Percentiles rank a stretch among this genome's conserved stretches.
phyloP scores from a whole-genome alignment of 1,139 yeast species.

The Blastobotrys niveus region DNA sequence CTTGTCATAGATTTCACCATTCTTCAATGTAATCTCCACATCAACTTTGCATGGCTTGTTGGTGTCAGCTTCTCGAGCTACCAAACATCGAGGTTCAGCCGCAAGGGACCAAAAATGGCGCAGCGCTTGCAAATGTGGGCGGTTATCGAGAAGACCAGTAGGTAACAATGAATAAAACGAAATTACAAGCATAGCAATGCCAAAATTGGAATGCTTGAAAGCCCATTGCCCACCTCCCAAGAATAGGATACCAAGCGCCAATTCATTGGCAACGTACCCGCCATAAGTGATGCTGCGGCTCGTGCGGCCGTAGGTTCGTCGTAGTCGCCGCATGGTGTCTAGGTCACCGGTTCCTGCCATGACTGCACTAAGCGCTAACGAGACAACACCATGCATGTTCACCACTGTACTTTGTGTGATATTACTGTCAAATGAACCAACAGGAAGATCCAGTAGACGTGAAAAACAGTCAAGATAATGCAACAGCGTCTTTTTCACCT shows the following conservation, averaged over 20 bases:
- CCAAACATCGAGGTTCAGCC: constrained; percentile 72
- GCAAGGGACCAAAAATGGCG: constrained; percentile 90
- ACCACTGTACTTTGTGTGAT: constrained; percentile 53
- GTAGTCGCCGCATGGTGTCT: constrained; percentile 63
- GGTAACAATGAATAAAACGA: constrained; percentile 76
- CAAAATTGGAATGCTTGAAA: constrained; percentile 56
- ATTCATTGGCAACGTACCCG: constrained; percentile 68
- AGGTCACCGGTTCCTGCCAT: constrained; percentile 94
- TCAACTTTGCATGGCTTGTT: constrained; percentile 40
- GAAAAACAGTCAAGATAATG: constrained; percentile 57
- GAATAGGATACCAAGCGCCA: constrained; percentile 82
- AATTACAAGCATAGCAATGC: constrained; percentile 66
- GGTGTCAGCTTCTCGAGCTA: constrained; percentile 63
- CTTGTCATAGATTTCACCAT: constrained; percentile 30
- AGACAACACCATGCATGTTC: constrained; percentile 54
- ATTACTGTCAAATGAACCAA: constrained; percentile 51
- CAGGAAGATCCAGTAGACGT: constrained; percentile 45
- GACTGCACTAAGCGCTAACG: constrained; percentile 61
- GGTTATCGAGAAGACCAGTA: constrained; percentile 34
- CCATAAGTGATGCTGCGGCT: constrained; percentile 53
- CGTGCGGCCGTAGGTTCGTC: constrained; percentile 60
- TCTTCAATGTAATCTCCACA: constrained; percentile 44
- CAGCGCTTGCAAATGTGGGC: constrained; percentile 74
- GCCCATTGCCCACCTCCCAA: constrained; percentile 93
- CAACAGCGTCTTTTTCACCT: constrained; percentile 56